Conservation (phyloP, 2,329 filamentous ascomycete species). For the Rhytidhysteron rufulum region DNA sequence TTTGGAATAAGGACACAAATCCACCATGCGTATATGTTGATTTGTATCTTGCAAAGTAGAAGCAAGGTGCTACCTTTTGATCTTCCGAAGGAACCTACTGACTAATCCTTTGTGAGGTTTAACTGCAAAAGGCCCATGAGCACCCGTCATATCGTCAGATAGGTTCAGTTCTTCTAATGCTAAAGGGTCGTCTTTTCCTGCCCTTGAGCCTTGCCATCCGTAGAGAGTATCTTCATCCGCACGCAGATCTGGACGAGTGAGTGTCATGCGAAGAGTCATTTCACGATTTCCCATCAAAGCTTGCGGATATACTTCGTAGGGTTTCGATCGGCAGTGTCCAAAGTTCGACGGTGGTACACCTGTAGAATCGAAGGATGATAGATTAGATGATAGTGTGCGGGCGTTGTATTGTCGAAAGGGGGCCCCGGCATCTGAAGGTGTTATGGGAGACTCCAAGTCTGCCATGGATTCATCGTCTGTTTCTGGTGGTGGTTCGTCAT, state of each 20-base stretch:
- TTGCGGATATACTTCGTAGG: constrained; percentile 5
- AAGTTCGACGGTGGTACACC: constrained; percentile 20
- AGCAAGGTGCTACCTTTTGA: constrained; percentile 21
- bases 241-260: constrained; percentile 83
- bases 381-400: constrained; percentile 26
- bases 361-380: constrained; percentile 29
- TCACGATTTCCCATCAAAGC: constrained; percentile 64
- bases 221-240: constrained; percentile 70
- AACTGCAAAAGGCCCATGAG: constrained; percentile 44
- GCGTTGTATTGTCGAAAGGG: constrained; percentile 30
- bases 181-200: constrained; percentile 47
- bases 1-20: neutral
- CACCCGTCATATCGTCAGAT: constrained; percentile 45
- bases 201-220: constrained; percentile 55
- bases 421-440: constrained; percentile 31
- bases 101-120: constrained; percentile 33
- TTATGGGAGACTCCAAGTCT: constrained; percentile 31
- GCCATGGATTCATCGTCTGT: constrained; percentile 29
- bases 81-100: constrained; percentile 32
- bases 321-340: constrained; percentile 14
- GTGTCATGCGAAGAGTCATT: constrained; percentile 95
- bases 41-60: neutral
- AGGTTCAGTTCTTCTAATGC: constrained; percentile 52
- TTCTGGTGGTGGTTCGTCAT: constrained; percentile 18
- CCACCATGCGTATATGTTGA: constrained; percentile 4